These are phyloP conservation scores for Phoenix dactylifera DNA, from an alignment of 176 grass and related monocot genomes.

Conservation along the genomic window DNA sequence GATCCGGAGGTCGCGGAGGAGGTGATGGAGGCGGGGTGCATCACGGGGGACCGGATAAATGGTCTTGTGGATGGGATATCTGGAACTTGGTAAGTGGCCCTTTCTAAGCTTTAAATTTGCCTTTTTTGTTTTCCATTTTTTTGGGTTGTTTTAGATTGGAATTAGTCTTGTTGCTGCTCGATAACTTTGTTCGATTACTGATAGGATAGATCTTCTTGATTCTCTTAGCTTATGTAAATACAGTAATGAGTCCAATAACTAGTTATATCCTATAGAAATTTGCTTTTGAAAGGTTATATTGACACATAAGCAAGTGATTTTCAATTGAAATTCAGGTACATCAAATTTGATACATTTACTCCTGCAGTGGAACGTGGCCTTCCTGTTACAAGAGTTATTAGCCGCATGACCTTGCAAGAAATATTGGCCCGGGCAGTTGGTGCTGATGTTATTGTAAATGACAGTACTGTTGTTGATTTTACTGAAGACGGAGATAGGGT, in stretches of 20 bases:
- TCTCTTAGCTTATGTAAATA: no score
- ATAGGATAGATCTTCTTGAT: no score
- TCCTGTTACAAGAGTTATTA: constrained; percentile 94
- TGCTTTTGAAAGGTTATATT: no score
- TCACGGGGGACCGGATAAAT: constrained; percentile 95
- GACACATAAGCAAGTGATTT: no score
- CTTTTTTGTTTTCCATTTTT: background rate
- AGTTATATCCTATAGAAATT: no score
- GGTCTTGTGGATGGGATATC: constrained; percentile 92
- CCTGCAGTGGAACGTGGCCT: constrained; percentile 80
- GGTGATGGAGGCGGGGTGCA: constrained; percentile 69
- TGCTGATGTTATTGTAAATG: constrained; percentile 64
- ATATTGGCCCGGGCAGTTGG: constrained; percentile 78
- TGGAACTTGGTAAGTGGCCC: constrained; percentile 49
- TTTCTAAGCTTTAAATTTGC: background rate
- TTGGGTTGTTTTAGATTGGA: background rate
- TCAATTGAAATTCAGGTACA: constrained; percentile 66
- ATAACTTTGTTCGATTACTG: no score
- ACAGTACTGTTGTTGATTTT: constrained; percentile 74
- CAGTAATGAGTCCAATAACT: no score
- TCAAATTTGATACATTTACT: constrained; percentile 97
- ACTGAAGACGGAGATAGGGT: constrained; percentile 86
- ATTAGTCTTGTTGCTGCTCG: no score
- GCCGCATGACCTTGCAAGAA: constrained; percentile 89
- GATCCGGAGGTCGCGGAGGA: constrained; percentile 84